Conservation (phyloP, 495 filamentous ascomycete species). For the Penicillium ucsense region DNA sequence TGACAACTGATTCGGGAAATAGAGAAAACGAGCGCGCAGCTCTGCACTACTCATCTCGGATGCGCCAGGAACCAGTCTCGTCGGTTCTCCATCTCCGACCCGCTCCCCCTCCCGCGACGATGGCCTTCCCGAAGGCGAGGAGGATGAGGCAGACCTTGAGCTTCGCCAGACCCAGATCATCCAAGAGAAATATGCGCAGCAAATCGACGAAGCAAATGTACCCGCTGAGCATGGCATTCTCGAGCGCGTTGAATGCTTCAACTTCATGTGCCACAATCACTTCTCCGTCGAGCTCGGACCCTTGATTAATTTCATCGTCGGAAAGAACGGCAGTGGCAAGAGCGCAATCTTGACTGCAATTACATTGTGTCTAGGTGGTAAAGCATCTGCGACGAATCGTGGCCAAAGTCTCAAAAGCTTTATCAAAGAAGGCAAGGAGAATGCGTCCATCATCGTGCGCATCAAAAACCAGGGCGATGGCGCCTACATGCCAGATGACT, state of each 20-base stretch:
- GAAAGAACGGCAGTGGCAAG: conserved; percentile 98
- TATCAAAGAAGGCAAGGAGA: conserved; percentile 80
- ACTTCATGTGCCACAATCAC: conserved; percentile 89
- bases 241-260: conserved; percentile 72
- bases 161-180: conserved; percentile 64
- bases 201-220: conserved; percentile 51
- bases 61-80: conserved; percentile 18
- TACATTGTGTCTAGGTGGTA: conserved; percentile 87
- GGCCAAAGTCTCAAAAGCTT: conserved; percentile 86
- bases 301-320: conserved; percentile 94
- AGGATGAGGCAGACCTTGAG: conserved; percentile 47
- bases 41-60: conserved; percentile 15
- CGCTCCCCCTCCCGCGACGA: conserved; percentile 25
- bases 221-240: conserved; percentile 79
- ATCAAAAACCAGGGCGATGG: conserved; percentile 84
- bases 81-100: conserved; percentile 12
- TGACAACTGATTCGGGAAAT: neutral
- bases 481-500: conserved; percentile 73
- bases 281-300: conserved; percentile 78
- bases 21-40: conserved; percentile 32
- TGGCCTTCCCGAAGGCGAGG: conserved; percentile 32
- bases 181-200: conserved; percentile 43
- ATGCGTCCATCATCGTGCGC: conserved; percentile 56
- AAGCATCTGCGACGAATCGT: conserved; percentile 89
- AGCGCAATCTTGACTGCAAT: conserved; percentile 93